These are phyloP conservation scores for Diplocarpon rosae DNA, from an alignment of 2,329 filamentous ascomycete genomes.

Conservation along the genomic window DNA sequence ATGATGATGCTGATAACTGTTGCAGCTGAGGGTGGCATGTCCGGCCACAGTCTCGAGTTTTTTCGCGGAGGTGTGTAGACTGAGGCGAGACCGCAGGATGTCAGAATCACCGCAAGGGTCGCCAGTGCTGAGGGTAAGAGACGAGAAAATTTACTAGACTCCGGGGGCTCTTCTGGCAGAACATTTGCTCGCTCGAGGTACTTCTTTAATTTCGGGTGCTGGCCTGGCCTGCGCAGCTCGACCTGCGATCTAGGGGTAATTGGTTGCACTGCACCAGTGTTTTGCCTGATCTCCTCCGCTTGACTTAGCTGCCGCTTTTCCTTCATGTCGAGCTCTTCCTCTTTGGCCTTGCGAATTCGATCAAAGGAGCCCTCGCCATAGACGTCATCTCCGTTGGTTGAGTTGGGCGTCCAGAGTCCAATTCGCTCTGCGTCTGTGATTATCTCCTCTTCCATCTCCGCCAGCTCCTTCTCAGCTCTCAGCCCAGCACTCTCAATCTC, in stretches of 20 bases:
- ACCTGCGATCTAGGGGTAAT: conserved; percentile 15
- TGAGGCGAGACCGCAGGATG: conserved; percentile 33
- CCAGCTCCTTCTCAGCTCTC: conserved; percentile 51
- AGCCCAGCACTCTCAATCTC: conserved; percentile 50
- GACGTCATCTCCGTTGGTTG: conserved; percentile 29
- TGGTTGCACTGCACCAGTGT: conserved; percentile 20
- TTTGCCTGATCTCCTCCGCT: conserved; percentile 27
- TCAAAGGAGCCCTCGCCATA: conserved; percentile 50
- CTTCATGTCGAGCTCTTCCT: conserved; percentile 34
- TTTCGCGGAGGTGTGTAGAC: conserved; percentile 42
- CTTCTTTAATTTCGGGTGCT: conserved; percentile 22
- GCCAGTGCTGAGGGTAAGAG: conserved; percentile 43
- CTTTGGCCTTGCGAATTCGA: conserved; percentile 41
- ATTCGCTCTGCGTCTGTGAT: conserved; percentile 22
- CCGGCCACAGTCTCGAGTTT: conserved; percentile 43
- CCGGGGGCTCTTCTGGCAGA: conserved; percentile 39
- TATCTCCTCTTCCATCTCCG: conserved; percentile 35
- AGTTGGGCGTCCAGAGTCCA: conserved; percentile 24
- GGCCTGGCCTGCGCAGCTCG: conserved; percentile 20
- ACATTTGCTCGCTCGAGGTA: conserved; percentile 37
- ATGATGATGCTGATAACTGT: conserved; percentile 52
- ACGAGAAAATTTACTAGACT: conserved; percentile 41
- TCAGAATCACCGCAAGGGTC: conserved; percentile 34
- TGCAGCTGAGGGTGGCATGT: conserved; percentile 49
- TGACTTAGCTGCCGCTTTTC: conserved; percentile 31